A percentile compares a stretch with the other conserved stretches of the same genome.
Evolutionary conservation across 306 rosid species (phyloP).

Genomic region (Biancaea sappan): DNA sequence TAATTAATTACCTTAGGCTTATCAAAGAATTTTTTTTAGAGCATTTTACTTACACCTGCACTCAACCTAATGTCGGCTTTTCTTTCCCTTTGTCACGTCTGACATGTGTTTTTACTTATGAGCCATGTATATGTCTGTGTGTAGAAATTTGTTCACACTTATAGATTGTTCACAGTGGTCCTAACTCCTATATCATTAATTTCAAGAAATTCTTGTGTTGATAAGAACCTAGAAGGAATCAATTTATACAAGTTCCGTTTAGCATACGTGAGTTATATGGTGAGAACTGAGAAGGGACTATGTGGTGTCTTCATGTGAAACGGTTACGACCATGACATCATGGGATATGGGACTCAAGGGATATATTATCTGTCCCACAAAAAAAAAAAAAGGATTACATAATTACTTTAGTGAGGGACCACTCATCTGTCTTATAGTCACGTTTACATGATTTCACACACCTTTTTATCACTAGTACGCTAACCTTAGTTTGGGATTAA

Average conservation of each 20-base stretch:
- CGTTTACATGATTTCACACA: conserved; percentile 33
- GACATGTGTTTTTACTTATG: neutral
- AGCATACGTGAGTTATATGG: neutral
- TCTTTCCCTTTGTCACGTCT: neutral
- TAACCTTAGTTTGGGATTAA: too few relatives aligned
- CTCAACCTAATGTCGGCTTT: neutral
- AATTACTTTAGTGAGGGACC: conserved; percentile 53
- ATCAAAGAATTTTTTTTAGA: conserved; percentile 10
- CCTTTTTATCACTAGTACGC: neutral
- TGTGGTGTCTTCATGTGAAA: conserved; percentile 55
- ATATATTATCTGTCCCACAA: too few relatives aligned
- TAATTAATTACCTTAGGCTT: conserved; percentile 10
- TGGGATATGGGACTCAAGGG: conserved; percentile 44
- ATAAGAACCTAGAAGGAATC: neutral
- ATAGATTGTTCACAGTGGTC: neutral
- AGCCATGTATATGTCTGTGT: neutral
- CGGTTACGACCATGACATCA: conserved; percentile 79
- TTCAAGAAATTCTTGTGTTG: neutral
- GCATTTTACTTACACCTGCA: conserved; percentile 1
- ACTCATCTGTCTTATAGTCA: conserved; percentile 31
- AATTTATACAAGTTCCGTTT: neutral
- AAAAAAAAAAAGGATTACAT: too few relatives aligned
- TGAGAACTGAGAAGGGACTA: conserved; percentile 39
- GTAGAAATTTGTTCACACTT: neutral
- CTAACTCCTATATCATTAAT: neutral